phyloP scores from a whole-genome alignment of 2,329 filamentous ascomycete species.

The Trichoderma sp. region DNA sequence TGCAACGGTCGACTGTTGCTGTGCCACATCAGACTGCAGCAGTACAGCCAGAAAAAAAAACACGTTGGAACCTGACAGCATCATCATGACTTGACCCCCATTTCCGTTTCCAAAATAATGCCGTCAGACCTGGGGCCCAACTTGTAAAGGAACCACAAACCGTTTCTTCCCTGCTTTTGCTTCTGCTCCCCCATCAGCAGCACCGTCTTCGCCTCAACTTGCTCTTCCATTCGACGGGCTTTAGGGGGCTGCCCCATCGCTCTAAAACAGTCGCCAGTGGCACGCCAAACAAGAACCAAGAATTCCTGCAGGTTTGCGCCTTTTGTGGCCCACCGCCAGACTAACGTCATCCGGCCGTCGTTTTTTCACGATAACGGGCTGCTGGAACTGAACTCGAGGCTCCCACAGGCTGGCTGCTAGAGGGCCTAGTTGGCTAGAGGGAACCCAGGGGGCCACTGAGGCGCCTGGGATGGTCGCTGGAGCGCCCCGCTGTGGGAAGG shows the following conservation, averaged over 20 bases:
- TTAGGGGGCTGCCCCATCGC: not conserved
- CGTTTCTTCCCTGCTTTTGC: not conserved
- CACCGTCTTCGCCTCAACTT: not conserved
- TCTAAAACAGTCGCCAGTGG: not conserved
- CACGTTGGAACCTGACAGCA: not conserved
- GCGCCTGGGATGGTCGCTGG: not conserved
- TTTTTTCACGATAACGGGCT: not conserved
- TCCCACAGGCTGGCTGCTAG: not conserved
- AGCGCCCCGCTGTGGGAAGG: not conserved
- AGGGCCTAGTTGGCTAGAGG: not conserved
- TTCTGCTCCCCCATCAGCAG: not conserved
- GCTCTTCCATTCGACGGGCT: not conserved
- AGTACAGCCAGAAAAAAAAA: no score
- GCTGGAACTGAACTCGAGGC: not conserved
- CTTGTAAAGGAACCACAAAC: not conserved
- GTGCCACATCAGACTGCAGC: not conserved
- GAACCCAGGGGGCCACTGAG: not conserved
- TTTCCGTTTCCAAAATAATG: not conserved
- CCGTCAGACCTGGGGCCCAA: not conserved
- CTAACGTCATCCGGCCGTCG: slow-evolving; percentile 14
- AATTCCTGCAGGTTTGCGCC: slow-evolving; percentile 12
- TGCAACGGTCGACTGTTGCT: not conserved
- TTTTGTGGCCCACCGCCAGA: slow-evolving; percentile 5
- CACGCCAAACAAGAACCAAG: slow-evolving; percentile 6
- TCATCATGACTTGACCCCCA: not conserved